A percentile compares a stretch with the other conserved stretches of the same genome.
Evolutionary conservation across 176 grass and related monocot genomes (phyloP).

Genomic region (Triticum monococcum): DNA sequence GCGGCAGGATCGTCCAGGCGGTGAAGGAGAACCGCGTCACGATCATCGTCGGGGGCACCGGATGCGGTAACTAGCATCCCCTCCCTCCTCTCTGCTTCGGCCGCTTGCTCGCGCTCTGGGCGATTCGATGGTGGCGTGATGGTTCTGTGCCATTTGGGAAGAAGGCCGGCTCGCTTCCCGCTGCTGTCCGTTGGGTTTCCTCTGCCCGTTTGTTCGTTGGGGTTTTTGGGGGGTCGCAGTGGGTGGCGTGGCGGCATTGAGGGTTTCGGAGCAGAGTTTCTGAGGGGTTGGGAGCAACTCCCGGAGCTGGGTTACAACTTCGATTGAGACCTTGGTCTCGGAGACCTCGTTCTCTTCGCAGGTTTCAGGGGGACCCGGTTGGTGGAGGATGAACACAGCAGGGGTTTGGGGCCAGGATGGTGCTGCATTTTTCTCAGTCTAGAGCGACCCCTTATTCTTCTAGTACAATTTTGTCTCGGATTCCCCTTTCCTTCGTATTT

Average conservation of each 20-base stretch:
- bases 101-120: not conserved
- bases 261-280: not conserved
- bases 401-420: not conserved
- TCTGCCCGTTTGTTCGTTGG: not conserved
- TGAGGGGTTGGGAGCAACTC: not conserved
- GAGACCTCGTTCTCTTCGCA: too few species aligned
- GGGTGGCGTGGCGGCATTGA: not conserved
- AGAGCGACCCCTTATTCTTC: not conserved
- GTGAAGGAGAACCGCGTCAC: conserved; percentile 80
- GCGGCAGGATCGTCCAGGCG: conserved; percentile 83
- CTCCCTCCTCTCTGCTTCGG: not conserved
- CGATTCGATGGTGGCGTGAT: not conserved
- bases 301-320: not conserved
- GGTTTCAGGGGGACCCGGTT: too few species aligned
- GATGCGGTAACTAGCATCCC: conserved; percentile 56
- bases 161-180: not conserved
- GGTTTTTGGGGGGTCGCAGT: not conserved
- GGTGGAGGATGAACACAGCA: too few species aligned
- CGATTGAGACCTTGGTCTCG: not conserved
- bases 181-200: not conserved
- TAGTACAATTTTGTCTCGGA: not conserved
- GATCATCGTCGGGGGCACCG: conserved; percentile 79
- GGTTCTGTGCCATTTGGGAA: not conserved
- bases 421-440: not conserved
- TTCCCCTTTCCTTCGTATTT: not conserved